Base-by-base conservation (phyloP, 257 asterid species). In the Scutellaria galericulata region DNA sequence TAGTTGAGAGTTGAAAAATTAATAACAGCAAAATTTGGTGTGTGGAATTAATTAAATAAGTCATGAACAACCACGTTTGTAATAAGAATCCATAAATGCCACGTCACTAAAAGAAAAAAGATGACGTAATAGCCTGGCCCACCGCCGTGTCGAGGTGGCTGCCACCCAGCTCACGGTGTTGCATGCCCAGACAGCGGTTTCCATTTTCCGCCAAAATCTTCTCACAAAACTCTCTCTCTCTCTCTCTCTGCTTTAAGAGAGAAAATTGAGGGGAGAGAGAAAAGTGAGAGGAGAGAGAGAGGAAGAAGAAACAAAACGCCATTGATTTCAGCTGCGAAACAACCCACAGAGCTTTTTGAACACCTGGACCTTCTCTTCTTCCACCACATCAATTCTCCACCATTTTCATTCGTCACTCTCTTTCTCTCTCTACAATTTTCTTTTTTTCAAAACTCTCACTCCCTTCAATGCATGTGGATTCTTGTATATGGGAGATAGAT, bases 311-410 rank as follows among this genome's bases (percentile, higher is more conserved):
- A 2, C 9, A 51, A 66, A 71, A 51, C 70, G 75, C 88, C 88
- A 86, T 82, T 80, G 87, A 82, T 71, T 76, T 73, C 61, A 44
- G 71, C 39, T 63, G 70, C 24, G 62, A 48, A 22, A 52, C 67
- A 48, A 60, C 9, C 7, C 55, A 37, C 93, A 87, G 93, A 85
- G 82, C 78, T 76, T 83, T 87, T 73, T 62, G 80, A 87, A 87
- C 93, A 87, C 88, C 85, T 87, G 92, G 80, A 79, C 67, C 44
- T 65, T 37, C 82, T 71, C 74, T 69, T 66, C 78, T 77, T 56
- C 66, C 86, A 73, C 85, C 85, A 75, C 87, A 70, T 70, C 84
- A 68, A 22, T 63, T 76, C 15, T 42, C 22, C 71, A 7, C 55
- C 78, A 31, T 54, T 58, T 18, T 67, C 78, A 80, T 75, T 78